Evolutionary conservation across 768 basidiomycete genomes (phyloP).

Genomic region (Lactarius sp.): DNA sequence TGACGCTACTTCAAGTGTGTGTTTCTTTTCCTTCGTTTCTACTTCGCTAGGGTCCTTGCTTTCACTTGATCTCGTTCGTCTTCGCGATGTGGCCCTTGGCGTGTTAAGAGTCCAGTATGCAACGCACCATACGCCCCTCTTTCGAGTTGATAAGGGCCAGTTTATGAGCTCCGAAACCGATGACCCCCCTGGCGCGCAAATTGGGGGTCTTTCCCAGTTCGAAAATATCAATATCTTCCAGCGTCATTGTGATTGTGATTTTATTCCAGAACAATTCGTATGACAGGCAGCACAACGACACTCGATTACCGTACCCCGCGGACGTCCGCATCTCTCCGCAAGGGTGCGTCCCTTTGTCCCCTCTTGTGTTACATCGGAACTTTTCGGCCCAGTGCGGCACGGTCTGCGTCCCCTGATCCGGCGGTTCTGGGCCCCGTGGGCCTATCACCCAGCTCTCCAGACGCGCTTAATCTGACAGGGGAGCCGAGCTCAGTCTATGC

Average conservation of each 20-base stretch:
- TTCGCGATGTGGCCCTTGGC: neutral
- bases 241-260: neutral
- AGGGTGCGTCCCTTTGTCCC: constrained; percentile 11
- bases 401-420: neutral
- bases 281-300: neutral
- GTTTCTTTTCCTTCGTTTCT: neutral
- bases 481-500: neutral
- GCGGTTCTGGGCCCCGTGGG: neutral
- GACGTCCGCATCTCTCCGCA: neutral
- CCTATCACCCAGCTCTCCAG: neutral
- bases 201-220: neutral
- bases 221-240: neutral
- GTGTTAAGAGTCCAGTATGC: neutral
- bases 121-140: neutral
- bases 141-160: neutral
- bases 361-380: neutral
- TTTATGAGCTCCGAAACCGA: neutral
- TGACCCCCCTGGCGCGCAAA: neutral
- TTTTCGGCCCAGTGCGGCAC: neutral
- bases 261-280: neutral
- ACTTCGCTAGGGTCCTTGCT: neutral
- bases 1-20: neutral
- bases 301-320: neutral
- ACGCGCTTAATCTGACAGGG: neutral
- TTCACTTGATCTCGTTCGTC: neutral